Evolutionary conservation across 352 stramenopile genomes (phyloP).

Genomic region (Globisporangium recalcitrans): DNA sequence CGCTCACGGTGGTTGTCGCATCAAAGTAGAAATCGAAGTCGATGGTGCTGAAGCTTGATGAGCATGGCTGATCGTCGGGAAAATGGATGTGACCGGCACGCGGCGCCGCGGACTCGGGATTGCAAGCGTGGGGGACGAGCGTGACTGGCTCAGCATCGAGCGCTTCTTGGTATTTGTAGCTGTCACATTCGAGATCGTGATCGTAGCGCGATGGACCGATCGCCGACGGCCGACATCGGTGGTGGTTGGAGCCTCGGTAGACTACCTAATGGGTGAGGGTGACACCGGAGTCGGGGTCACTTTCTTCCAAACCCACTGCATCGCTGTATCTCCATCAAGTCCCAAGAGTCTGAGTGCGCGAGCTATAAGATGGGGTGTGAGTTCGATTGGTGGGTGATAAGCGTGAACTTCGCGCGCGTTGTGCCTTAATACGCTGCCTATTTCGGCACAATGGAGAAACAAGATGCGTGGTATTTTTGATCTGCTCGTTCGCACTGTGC

Average conservation of each 20-base stretch:
- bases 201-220: not conserved
- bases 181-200: not conserved
- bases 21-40: not conserved
- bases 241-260: not conserved
- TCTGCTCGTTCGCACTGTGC: too few relatives aligned
- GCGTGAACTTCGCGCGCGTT: too few relatives aligned
- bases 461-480: too few relatives aligned
- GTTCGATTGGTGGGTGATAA: too few relatives aligned
- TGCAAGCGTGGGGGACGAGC: not conserved
- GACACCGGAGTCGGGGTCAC: not conserved
- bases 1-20: constrained; percentile 14
- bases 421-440: too few relatives aligned
- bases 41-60: not conserved
- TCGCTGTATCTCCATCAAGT: not conserved
- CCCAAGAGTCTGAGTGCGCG: too few relatives aligned
- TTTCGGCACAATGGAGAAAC: too few relatives aligned
- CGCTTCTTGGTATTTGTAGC: not conserved
- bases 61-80: not conserved
- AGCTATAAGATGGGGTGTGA: too few relatives aligned
- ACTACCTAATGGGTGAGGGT: not conserved
- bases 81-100: constrained; percentile 3
- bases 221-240: not conserved
- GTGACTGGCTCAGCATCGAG: not conserved
- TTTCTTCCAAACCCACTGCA: constrained; percentile 5
- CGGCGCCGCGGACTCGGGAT: not conserved